Base-by-base conservation (phyloP, 2,329 filamentous ascomycete species). In the Ilyonectria mors-panacis region DNA sequence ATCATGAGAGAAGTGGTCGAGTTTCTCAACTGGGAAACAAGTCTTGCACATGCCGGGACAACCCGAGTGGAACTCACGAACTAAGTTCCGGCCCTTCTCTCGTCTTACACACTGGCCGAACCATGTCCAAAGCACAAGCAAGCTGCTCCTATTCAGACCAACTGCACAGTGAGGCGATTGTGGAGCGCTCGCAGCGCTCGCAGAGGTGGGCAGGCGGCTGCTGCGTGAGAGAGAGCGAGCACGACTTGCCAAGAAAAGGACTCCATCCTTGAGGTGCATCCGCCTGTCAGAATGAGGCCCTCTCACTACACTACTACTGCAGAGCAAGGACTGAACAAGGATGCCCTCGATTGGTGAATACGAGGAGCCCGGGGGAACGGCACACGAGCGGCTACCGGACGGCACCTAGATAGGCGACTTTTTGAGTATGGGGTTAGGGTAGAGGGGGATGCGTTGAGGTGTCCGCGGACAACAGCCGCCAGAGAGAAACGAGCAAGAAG, bases 311-410 rank as follows among this genome's bases (percentile, higher is more conserved):
- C 45, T 37, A 65, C 51, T 35, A 35, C 30, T 53, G 30, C 30
- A 30, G n/a, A 37, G 63, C 21, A 37, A 26, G 59, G 42, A 53
- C 42, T 39, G 39, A 44, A 57, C 63, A 65, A 62, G 63, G 63
- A 54, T 66, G 57, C 19, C 63, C 63, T 60, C 53, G 63, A 66
- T 45, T 10, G 45, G 45, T 13, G 58, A 66, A 66, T 66, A 66
- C 63, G 63, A 66, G 63, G 28, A 54, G 63, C 47, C 63, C 58
- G 53, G 63, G 63, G 63, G 53, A 58, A 33, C 53, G 58, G 63
- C 42, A 62, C 37, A 58, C 23, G 37, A 37, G 59, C 58, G 58
- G 63, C 51, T 61, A 61, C 57, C 51, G 50, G 51, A 60, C 45
- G 47, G 53, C 48, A 61, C 51, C 26, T 37, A 30, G 63, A 66